phyloP scores from a whole-genome alignment of 768 basidiomycete species.

The Wakefieldia striispora region DNA sequence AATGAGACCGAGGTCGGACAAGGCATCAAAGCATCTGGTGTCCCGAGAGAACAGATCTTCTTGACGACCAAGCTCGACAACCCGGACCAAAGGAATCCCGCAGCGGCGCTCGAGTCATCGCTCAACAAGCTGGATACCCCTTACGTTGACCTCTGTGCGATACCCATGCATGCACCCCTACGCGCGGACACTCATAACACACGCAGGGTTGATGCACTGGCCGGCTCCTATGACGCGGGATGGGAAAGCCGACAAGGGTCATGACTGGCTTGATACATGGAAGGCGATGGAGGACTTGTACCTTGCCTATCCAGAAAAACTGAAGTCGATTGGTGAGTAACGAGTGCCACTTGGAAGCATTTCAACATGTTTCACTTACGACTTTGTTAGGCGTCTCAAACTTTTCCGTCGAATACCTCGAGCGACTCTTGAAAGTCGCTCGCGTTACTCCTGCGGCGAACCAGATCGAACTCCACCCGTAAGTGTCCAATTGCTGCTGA shows the following conservation, averaged over 20 bases:
- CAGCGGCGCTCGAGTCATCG: conserved; percentile 65
- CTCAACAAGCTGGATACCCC: conserved; percentile 65
- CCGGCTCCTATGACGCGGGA: conserved; percentile 69
- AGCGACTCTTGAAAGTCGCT: conserved; percentile 55
- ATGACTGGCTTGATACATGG: conserved; percentile 78
- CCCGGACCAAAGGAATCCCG: conserved; percentile 55
- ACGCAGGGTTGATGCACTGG: conserved; percentile 76
- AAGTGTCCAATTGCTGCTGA: conserved; percentile 21
- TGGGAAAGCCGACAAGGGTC: conserved; percentile 49
- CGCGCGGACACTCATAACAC: neutral
- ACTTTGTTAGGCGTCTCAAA: conserved; percentile 57
- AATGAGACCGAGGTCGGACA: conserved; percentile 83
- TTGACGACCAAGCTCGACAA: conserved; percentile 75
- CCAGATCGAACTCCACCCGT: conserved; percentile 79
- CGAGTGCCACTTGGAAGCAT: neutral
- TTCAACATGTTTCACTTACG: neutral
- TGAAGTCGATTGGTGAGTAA: conserved; percentile 68
- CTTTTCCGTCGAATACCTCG: conserved; percentile 62
- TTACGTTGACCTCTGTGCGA: conserved; percentile 77
- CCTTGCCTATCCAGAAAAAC: conserved; percentile 63
- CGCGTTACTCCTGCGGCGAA: conserved; percentile 69
- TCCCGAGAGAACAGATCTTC: conserved; percentile 73
- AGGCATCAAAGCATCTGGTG: conserved; percentile 72
- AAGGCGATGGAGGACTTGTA: conserved; percentile 69
- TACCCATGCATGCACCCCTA: neutral